Evolutionary conservation across 306 rosid genomes (phyloP).

Genomic region (Medicago arabica): DNA sequence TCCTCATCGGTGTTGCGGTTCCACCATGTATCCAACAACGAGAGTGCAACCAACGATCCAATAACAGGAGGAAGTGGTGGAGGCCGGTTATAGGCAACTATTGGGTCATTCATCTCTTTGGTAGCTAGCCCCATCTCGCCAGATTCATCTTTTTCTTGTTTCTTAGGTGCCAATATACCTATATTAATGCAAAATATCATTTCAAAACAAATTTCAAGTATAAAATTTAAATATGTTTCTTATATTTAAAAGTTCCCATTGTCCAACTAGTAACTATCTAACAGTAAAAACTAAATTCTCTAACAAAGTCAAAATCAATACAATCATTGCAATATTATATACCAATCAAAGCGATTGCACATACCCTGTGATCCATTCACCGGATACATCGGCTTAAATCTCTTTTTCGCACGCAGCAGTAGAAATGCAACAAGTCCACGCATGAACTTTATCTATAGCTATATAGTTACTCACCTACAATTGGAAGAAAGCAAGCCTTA

Average conservation of each 20-base stretch:
- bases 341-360: conserved; percentile 26
- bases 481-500: conserved; percentile 8
- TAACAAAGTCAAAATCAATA: background rate
- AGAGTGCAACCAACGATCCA: conserved; percentile 64
- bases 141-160: conserved; percentile 46
- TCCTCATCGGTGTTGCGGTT: conserved; percentile 48
- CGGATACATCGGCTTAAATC: conserved; percentile 48
- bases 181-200: conserved; percentile 26
- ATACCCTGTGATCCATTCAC: conserved; percentile 59
- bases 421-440: conserved; percentile 43
- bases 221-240: background rate
- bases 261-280: background rate
- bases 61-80: conserved; percentile 74
- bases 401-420: conserved; percentile 46
- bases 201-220: conserved; percentile 12
- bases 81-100: conserved; percentile 64
- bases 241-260: conserved; percentile 9
- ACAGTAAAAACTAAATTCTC: background rate
- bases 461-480: conserved; percentile 18
- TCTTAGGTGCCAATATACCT: conserved; percentile 60
- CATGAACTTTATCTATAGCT: conserved; percentile 41
- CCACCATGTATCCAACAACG: conserved; percentile 58
- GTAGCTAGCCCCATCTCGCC: conserved; percentile 45
- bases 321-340: background rate
- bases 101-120: conserved; percentile 59